phyloP scores from a whole-genome alignment of 495 filamentous ascomycete genomes.

The Hypoxylon fuscum region DNA sequence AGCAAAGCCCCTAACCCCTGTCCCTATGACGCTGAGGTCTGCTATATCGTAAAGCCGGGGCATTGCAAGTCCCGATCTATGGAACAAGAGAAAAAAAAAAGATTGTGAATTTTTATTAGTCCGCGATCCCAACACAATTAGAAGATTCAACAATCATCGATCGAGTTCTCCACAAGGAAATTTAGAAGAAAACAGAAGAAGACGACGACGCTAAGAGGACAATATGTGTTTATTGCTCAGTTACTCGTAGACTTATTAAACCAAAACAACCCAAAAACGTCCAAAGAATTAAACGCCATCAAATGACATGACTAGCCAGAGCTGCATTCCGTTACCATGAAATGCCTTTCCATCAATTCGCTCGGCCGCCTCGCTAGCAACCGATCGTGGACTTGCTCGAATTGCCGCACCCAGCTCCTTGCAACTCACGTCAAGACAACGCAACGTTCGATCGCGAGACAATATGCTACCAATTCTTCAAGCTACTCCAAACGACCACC shows the following conservation, averaged over 20 bases:
- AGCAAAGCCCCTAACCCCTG: slow-evolving; percentile 35
- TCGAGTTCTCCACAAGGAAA: slow-evolving; percentile 16
- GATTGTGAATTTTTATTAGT: slow-evolving; percentile 37
- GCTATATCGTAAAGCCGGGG: slow-evolving; percentile 6
- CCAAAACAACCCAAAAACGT: slow-evolving; percentile 14
- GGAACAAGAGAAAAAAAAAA: slow-evolving; percentile 23
- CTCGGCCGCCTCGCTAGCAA: slow-evolving; percentile 42
- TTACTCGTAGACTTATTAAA: slow-evolving; percentile 18
- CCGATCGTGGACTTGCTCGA: slow-evolving; percentile 52
- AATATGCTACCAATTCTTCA: slow-evolving; percentile 42
- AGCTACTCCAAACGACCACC: slow-evolving; percentile 33
- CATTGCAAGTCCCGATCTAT: slow-evolving; percentile 24
- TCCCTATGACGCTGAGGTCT: slow-evolving; percentile 43
- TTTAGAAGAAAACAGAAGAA: no score
- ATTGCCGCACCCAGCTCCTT: slow-evolving; percentile 50
- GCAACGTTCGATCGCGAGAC: slow-evolving; percentile 40
- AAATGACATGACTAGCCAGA: slow-evolving; percentile 33
- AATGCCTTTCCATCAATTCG: slow-evolving; percentile 42
- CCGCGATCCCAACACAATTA: slow-evolving; percentile 36
- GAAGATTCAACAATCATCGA: slow-evolving; percentile 34
- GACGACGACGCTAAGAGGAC: slow-evolving; percentile 9
- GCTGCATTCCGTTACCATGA: slow-evolving; percentile 36
- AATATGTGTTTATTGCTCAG: slow-evolving; percentile 28
- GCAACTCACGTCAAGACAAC: slow-evolving; percentile 30
- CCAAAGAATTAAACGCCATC: no score